These are phyloP conservation scores for Pichiaceae sp. DNA, from an alignment of 1,139 yeast genomes.

Conservation along the genomic window DNA sequence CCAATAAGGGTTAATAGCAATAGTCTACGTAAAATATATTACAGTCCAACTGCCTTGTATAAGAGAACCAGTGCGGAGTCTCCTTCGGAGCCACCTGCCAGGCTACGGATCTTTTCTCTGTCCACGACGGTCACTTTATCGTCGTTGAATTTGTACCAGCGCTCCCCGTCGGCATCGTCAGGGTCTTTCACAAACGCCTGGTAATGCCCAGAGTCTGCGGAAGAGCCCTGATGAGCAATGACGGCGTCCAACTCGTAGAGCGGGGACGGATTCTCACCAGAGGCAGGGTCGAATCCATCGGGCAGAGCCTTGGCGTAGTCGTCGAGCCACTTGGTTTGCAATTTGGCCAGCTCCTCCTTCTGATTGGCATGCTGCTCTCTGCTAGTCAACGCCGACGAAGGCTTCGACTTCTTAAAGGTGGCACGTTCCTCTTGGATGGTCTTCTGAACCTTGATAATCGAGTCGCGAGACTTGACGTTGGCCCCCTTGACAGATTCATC, in stretches of 20 bases:
- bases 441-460: constrained; percentile 68
- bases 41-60: constrained; percentile 66
- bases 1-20: neutral
- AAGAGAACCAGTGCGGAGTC: constrained; percentile 87
- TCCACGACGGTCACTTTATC: constrained; percentile 75
- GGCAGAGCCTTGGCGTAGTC: constrained; percentile 36
- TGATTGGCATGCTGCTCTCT: constrained; percentile 39
- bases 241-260: constrained; percentile 78
- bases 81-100: constrained; percentile 97
- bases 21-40: neutral
- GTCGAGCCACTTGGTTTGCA: constrained; percentile 36
- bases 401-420: constrained; percentile 64
- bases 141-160: constrained; percentile 95
- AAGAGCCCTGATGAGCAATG: constrained; percentile 89
- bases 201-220: constrained; percentile 97
- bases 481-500: constrained; percentile 63
- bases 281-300: constrained; percentile 23
- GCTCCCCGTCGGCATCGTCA: constrained; percentile 52
- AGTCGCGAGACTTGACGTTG: constrained; percentile 69
- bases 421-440: constrained; percentile 65
- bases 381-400: constrained; percentile 18
- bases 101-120: constrained; percentile 69
- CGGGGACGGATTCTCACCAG: constrained; percentile 80
- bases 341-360: constrained; percentile 36
- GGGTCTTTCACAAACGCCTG: constrained; percentile 79